Evolutionary conservation across 192 early-diverging fungal genomes (phyloP).

Genomic region (Backusella luteola): DNA sequence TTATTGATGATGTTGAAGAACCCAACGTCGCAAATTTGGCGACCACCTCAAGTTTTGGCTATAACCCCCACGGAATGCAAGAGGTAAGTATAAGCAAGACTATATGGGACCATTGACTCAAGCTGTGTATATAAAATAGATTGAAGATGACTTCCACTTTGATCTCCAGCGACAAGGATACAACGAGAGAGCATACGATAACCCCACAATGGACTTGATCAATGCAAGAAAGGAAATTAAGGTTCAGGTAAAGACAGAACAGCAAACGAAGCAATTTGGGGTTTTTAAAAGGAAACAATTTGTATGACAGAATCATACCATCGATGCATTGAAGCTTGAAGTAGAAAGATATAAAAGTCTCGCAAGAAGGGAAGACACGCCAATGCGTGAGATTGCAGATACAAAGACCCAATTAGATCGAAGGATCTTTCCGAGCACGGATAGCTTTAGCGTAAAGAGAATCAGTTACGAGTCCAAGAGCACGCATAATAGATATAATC

Average conservation of each 20-base stretch:
- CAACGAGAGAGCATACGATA: neutral
- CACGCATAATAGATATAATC: neutral
- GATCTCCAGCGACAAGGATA: constrained; percentile 1
- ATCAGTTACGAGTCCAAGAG: neutral
- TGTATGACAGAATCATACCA: neutral
- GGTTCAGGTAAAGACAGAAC: neutral
- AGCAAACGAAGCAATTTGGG: neutral
- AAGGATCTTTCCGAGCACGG: neutral
- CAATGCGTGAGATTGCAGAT: neutral
- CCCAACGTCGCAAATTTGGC: neutral
- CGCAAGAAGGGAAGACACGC: neutral
- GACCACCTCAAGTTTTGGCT: neutral
- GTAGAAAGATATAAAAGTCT: neutral
- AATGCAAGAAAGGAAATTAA: neutral
- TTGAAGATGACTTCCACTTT: neutral
- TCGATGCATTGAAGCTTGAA: neutral
- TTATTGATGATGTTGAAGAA: neutral
- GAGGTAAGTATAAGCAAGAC: neutral
- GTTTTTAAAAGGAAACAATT: neutral
- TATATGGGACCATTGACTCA: too few species aligned
- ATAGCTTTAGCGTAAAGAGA: neutral
- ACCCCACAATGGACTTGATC: neutral
- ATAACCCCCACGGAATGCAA: neutral
- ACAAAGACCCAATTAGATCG: neutral
- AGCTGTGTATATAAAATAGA: neutral